Evolutionary conservation across 495 filamentous ascomycete genomes (phyloP), one percentile per base, ranked within the genome.

Genomic region (Amphirosellinia nigrospora): DNA sequence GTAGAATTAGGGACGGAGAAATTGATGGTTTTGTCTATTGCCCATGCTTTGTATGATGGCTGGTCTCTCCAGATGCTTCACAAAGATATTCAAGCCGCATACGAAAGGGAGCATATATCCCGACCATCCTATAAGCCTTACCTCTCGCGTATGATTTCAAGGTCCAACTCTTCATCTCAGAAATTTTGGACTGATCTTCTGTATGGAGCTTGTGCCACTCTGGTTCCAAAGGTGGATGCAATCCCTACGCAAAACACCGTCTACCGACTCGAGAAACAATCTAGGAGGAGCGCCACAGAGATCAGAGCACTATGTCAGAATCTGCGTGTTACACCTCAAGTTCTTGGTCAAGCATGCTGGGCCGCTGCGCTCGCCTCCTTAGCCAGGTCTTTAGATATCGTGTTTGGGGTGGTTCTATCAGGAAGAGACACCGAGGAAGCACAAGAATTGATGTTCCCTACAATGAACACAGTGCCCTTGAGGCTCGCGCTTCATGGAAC

Each of bases 41-140:
- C 92, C 4, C 93, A 96, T 77, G 92, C 91, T 0, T 82, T 94
- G 43, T 94, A 94, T 71, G 93, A 96, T 75, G 93, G 93, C 10
- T 90, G 86, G 82, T 93, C 91, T 10, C 79, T 94, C 15, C 78
- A 82, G 16, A 81, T 92, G 10, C 78, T 96, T 13, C 90, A 93
- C 71, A 79, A 85, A 48, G 90, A 93, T 66, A 86, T 96, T 0
- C 76, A 81, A 30, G 80, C 72, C 45, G 87, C 90, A 21, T 94
- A 93, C 71, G 50, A 80, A 19, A 83, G 79, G 1, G 28, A 72
- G 19, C 78, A 80, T 26, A 68, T 41, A 4, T 30, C 76, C 4
- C 82, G 89, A 36, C 82, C 81, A 16, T 73, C 73, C 8, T 87
- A 86, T 66, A 80, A 83, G 28, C 41, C 74, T 1, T 82, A 87